These are phyloP conservation scores for Umbelopsis sp. DNA, from an alignment of 192 early-diverging fungal species.

Conservation along the genomic window DNA sequence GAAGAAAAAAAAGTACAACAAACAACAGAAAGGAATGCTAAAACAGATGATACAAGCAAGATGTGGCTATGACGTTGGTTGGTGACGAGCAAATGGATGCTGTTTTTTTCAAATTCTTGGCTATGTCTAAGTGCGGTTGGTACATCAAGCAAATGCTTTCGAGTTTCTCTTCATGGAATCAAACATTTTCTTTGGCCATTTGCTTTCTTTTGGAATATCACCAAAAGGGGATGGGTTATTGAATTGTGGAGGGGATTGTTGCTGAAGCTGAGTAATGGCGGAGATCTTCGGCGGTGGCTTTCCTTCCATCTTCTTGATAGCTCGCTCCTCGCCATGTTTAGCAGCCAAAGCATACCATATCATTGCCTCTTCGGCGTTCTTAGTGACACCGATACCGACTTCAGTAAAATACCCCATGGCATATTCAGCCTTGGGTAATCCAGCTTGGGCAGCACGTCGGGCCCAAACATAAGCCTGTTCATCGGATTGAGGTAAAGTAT, in stretches of 20 bases:
- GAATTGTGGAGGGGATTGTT: not conserved
- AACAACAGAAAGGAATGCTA: too few relatives aligned
- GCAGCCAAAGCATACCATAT: constrained; percentile 71
- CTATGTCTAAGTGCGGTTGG: not conserved
- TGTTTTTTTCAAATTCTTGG: not conserved
- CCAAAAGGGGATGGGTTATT: not conserved
- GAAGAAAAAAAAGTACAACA: too few relatives aligned
- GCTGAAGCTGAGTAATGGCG: not conserved
- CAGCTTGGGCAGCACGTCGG: constrained; percentile 57
- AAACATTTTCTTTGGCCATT: constrained; percentile 8
- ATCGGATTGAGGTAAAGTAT: constrained; percentile 60
- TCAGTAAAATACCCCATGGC: constrained; percentile 70
- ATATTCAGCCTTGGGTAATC: constrained; percentile 61
- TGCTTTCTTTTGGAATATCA: constrained; percentile 1
- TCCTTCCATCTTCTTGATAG: constrained; percentile 54
- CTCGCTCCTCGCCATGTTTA: constrained; percentile 61
- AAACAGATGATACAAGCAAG: too few relatives aligned
- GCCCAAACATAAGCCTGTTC: constrained; percentile 66
- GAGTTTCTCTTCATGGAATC: constrained; percentile 6
- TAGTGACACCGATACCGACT: constrained; percentile 59
- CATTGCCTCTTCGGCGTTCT: constrained; percentile 55
- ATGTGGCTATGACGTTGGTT: too few relatives aligned
- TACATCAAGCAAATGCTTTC: not conserved
- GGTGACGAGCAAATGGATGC: not conserved
- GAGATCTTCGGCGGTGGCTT: constrained; percentile 23